These are phyloP conservation scores for Salvia hispanica DNA, from an alignment of 257 asterid species.

Conservation along the genomic window DNA sequence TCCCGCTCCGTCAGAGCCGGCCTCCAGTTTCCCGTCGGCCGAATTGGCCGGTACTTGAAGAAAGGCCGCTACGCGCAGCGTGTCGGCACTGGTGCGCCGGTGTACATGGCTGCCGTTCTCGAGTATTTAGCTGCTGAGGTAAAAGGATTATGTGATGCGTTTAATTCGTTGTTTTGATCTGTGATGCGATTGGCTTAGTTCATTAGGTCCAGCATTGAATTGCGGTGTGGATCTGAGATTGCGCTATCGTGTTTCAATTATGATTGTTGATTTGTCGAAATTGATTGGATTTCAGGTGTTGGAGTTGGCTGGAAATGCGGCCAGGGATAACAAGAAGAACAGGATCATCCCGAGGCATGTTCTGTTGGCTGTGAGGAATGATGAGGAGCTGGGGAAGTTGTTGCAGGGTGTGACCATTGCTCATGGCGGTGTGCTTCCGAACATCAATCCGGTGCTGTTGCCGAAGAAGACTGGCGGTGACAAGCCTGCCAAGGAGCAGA, in stretches of 20 bases:
- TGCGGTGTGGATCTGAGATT: conserved; percentile 14
- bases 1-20: conserved; percentile 54
- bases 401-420: conserved; percentile 57
- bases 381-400: conserved; percentile 52
- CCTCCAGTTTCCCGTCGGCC: conserved; percentile 53
- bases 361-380: conserved; percentile 53
- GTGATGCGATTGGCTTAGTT: neutral
- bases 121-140: conserved; percentile 60
- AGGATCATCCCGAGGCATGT: conserved; percentile 55
- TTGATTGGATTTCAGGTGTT: conserved; percentile 32
- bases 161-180: neutral
- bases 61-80: conserved; percentile 51
- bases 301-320: conserved; percentile 62
- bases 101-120: conserved; percentile 51
- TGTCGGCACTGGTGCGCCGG: conserved; percentile 54
- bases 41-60: conserved; percentile 53
- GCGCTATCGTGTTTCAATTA: neutral
- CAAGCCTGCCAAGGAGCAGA: conserved; percentile 41
- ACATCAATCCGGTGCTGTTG: conserved; percentile 52
- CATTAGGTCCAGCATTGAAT: neutral
- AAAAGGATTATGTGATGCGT: neutral
- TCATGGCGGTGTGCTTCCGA: conserved; percentile 56
- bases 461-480: conserved; percentile 56
- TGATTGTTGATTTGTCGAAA: neutral
- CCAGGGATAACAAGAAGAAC: conserved; percentile 54